Evolutionary conservation across 257 asterid genomes (phyloP).

Genomic region (Nicotiana benthamiana): DNA sequence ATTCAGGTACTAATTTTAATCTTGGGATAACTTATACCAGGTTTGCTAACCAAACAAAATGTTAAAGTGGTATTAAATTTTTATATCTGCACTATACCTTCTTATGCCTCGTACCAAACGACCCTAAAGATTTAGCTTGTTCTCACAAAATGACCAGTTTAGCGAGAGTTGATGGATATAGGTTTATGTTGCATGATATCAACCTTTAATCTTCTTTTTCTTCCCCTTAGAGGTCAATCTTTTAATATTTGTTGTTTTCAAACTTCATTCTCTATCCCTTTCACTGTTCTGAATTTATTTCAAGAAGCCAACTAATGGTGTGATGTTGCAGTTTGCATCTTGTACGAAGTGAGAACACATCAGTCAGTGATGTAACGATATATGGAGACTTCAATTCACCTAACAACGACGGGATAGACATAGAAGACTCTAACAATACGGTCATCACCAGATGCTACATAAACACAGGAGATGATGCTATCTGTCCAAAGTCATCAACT

Average conservation of each 20-base stretch:
- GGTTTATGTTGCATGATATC: not conserved
- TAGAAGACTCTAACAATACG: constrained; percentile 85
- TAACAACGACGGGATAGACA: constrained; percentile 86
- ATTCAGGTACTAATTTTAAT: no score
- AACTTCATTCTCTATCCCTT: not conserved
- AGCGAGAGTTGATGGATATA: not conserved
- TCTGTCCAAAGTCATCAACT: constrained; percentile 74
- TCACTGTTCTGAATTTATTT: not conserved
- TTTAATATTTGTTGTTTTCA: not conserved
- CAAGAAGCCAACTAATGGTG: not conserved
- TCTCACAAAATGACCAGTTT: not conserved
- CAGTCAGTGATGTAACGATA: constrained; percentile 56
- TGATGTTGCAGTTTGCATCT: constrained; percentile 62
- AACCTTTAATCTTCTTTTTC: not conserved
- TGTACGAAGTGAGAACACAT: constrained; percentile 59
- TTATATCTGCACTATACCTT: no score
- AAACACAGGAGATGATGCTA: constrained; percentile 94
- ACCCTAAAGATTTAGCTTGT: no score
- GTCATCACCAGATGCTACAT: constrained; percentile 63
- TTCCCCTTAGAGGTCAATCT: not conserved
- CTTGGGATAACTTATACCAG: no score
- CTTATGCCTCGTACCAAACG: no score
- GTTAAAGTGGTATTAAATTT: no score
- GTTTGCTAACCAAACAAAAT: no score
- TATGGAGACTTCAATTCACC: constrained; percentile 82